Percentiles rank a stretch among this genome's conserved stretches.
phyloP scores from a whole-genome alignment of 306 rosid genomes.

The Echinosophora koreensis region DNA sequence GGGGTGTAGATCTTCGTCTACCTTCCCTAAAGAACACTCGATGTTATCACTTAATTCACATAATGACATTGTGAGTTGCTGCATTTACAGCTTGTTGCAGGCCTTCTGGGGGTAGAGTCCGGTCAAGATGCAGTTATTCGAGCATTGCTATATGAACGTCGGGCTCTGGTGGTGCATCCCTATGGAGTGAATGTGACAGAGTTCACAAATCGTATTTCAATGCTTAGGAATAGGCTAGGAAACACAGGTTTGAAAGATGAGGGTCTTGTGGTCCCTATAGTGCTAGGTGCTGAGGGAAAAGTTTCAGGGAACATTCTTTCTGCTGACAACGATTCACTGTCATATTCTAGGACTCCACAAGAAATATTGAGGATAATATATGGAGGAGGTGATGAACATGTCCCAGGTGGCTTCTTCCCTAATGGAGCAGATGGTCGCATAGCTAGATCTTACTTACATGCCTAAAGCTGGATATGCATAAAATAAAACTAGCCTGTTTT shows the following conservation, averaged over 20 bases:
- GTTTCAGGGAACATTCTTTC: slow-evolving; percentile 61
- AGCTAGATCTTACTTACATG: slow-evolving; percentile 50
- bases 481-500: no score
- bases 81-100: slow-evolving; percentile 64
- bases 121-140: slow-evolving; percentile 85
- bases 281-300: slow-evolving; percentile 60
- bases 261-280: slow-evolving; percentile 63
- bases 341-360: slow-evolving; percentile 61
- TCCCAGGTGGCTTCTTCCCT: slow-evolving; percentile 71
- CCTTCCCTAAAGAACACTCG: neutral
- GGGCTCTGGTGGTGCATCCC: slow-evolving; percentile 19
- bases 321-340: slow-evolving; percentile 54
- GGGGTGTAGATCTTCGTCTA: no score
- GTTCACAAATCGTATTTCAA: slow-evolving; percentile 66
- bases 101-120: slow-evolving; percentile 78
- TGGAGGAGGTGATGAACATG: slow-evolving; percentile 56
- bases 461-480: no score
- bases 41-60: neutral
- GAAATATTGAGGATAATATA: slow-evolving; percentile 70
- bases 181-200: slow-evolving; percentile 63
- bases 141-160: slow-evolving; percentile 52
- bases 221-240: slow-evolving; percentile 62
- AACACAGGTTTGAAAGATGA: slow-evolving; percentile 68
- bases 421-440: slow-evolving; percentile 63
- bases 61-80: neutral